Percentiles rank a stretch among this genome's conserved stretches.
Evolutionary conservation across 169 alveolate genomes (phyloP).

Genomic region (Perkinsus olseni): DNA sequence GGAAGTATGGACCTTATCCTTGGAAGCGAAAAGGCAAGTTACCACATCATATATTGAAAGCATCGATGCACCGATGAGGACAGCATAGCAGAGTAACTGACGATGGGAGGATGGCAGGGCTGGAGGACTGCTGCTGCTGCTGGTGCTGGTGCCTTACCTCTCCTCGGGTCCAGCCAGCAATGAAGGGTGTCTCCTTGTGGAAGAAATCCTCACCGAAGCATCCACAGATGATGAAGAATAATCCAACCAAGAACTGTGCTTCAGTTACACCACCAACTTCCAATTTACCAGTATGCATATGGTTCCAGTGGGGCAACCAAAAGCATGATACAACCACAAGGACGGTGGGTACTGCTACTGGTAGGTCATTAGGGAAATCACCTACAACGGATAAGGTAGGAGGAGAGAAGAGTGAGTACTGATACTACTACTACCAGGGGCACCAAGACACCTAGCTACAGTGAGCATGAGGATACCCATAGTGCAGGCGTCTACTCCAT

Average conservation of each 20-base stretch:
- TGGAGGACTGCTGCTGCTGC: neutral
- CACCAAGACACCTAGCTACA: neutral
- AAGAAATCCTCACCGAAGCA: neutral
- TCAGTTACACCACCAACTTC: neutral
- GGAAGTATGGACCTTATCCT: neutral
- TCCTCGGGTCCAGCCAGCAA: neutral
- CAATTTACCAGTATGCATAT: neutral
- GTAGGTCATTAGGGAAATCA: neutral
- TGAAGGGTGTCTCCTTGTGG: neutral
- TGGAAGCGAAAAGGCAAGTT: neutral
- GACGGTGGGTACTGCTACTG: neutral
- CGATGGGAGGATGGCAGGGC: neutral
- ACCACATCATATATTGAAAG: neutral
- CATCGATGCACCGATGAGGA: neutral
- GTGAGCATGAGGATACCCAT: neutral
- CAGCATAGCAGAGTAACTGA: neutral
- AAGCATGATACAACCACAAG: neutral
- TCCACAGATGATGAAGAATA: neutral
- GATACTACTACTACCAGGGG: neutral
- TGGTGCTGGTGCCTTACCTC: neutral
- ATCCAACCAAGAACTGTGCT: neutral
- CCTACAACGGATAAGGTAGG: neutral
- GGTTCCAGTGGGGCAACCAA: neutral
- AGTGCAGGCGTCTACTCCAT: slow-evolving; percentile 26
- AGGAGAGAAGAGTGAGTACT: neutral